These are phyloP conservation scores for Phaeotremella fagi DNA, from an alignment of 768 basidiomycete genomes.

Conservation along the genomic window DNA sequence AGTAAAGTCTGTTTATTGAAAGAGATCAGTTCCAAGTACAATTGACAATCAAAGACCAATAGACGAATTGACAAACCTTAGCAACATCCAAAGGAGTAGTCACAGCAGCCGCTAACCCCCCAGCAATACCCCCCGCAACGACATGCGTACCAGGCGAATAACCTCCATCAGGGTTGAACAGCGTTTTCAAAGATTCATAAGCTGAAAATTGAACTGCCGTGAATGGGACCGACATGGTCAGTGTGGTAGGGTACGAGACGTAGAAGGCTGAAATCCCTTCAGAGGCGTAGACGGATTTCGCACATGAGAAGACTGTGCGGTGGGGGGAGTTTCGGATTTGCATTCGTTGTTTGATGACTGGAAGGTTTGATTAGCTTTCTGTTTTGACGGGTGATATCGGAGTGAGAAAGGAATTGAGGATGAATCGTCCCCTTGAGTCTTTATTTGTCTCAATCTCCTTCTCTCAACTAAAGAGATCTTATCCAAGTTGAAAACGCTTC, in stretches of 20 bases:
- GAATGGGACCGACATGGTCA: conserved; percentile 94
- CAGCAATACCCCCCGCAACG: conserved; percentile 83
- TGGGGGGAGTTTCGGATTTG: conserved; percentile 92
- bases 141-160: conserved; percentile 96
- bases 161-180: conserved; percentile 75
- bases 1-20: conserved; percentile 60
- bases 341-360: conserved; percentile 99
- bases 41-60: no score
- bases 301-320: conserved; percentile 79
- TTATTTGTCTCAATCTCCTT: no score
- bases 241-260: conserved; percentile 95
- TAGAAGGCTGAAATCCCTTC: conserved; percentile 93
- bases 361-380: not conserved
- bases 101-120: conserved; percentile 87
- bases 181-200: conserved; percentile 84
- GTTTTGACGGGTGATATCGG: not conserved
- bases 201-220: conserved; percentile 97
- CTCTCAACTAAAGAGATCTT: not conserved
- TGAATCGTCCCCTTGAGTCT: no score
- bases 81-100: conserved; percentile 97
- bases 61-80: conserved; percentile 52
- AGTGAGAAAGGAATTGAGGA: conserved; percentile 16
- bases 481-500: not conserved
- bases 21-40: not conserved
- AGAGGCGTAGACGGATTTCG: conserved; percentile 70